phyloP scores from a whole-genome alignment of 169 alveolate genomes.

The Cystoisospora suis region DNA sequence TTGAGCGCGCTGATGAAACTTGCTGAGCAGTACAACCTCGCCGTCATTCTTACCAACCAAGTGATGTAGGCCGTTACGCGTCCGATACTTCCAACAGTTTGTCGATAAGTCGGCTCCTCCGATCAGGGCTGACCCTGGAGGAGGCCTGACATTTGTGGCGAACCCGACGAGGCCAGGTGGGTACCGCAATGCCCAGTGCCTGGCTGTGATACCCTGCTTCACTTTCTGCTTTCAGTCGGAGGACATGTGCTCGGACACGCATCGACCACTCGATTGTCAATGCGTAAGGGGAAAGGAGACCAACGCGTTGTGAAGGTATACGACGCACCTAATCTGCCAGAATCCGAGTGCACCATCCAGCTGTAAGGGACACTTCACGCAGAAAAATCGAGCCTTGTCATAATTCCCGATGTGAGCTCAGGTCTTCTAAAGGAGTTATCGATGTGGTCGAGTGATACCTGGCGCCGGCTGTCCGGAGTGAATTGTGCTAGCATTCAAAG shows the following conservation, averaged over 20 bases:
- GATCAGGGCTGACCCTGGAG: conserved; percentile 85
- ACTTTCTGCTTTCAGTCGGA: conserved; percentile 80
- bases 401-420: not conserved
- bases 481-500: too few relatives aligned
- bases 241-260: conserved; percentile 99
- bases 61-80: conserved; percentile 94
- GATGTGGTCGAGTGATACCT: not conserved
- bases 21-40: conserved; percentile 96
- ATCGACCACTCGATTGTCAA: conserved; percentile 92
- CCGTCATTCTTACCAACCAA: conserved; percentile 95
- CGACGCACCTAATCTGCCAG: conserved; percentile 97
- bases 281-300: conserved; percentile 96
- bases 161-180: conserved; percentile 67
- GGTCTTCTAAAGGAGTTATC: conserved; percentile 13
- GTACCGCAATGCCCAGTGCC: not conserved
- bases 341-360: conserved; percentile 91
- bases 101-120: conserved; percentile 66
- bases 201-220: not conserved
- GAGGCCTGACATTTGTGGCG: conserved; percentile 69
- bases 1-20: conserved; percentile 82
- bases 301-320: conserved; percentile 94
- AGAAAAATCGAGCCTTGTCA: not conserved
- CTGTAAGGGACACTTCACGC: conserved; percentile 68
- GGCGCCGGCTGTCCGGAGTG: too few relatives aligned
- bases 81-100: conserved; percentile 88